phyloP scores from a whole-genome alignment of 495 filamentous ascomycete species.

The Thermothielavioides terrestris region DNA sequence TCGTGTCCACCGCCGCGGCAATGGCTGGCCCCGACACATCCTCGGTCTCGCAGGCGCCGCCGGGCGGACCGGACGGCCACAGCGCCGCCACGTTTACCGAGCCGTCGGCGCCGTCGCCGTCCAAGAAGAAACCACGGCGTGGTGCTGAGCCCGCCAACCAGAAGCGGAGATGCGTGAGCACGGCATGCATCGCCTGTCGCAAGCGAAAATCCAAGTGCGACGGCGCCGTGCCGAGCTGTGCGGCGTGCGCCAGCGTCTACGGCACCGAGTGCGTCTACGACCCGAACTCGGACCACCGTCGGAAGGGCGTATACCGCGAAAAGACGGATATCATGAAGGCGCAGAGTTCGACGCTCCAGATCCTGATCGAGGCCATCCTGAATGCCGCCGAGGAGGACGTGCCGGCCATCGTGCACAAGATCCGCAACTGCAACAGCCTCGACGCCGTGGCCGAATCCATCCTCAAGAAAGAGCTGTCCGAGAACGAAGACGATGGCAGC shows the following conservation, averaged over 20 bases:
- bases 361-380: conserved; percentile 83
- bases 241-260: conserved; percentile 91
- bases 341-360: conserved; percentile 78
- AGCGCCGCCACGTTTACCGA: conserved; percentile 2
- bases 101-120: conserved; percentile 4
- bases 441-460: conserved; percentile 84
- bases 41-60: not conserved
- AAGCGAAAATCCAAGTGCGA: conserved; percentile 92
- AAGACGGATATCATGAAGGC: conserved; percentile 86
- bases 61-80: conserved; percentile 24
- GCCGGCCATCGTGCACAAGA: conserved; percentile 69
- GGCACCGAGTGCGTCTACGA: conserved; percentile 91
- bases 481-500: conserved; percentile 37
- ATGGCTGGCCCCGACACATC: conserved; percentile 3
- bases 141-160: conserved; percentile 41
- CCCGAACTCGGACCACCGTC: conserved; percentile 87
- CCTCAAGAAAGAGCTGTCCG: conserved; percentile 34
- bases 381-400: conserved; percentile 83
- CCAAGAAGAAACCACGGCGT: conserved; percentile 46
- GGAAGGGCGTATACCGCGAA: conserved; percentile 94
- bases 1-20: not conserved
- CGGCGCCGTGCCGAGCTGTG: conserved; percentile 83
- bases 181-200: conserved; percentile 88
- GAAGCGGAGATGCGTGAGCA: conserved; percentile 88
- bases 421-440: conserved; percentile 84